Conservation (phyloP, 1,139 yeast genomes). For the Geotrichum carabidarum region DNA sequence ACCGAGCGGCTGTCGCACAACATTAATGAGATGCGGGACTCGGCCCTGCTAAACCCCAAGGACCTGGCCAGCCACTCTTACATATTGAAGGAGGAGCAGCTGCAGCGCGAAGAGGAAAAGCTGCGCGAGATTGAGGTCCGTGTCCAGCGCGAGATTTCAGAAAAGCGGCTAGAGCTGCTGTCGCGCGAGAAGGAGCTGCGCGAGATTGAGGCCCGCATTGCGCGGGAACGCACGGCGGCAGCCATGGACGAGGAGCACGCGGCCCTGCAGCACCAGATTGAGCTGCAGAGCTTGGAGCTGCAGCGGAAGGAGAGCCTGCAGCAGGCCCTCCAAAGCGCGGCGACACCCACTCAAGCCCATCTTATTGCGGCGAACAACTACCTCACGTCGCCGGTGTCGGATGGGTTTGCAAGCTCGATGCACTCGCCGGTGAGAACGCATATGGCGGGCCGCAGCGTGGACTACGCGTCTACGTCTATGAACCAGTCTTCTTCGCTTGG, state of each 20-base stretch:
- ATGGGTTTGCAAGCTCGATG: not conserved
- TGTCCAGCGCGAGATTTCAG: constrained; percentile 82
- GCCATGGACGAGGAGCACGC: constrained; percentile 10
- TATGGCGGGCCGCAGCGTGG: too few relatives aligned
- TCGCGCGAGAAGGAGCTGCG: constrained; percentile 85
- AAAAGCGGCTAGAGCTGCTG: constrained; percentile 75
- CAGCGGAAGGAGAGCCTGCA: not conserved
- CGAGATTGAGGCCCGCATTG: constrained; percentile 72
- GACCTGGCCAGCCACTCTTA: constrained; percentile 41
- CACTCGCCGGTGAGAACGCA: too few relatives aligned
- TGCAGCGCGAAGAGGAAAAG: constrained; percentile 36
- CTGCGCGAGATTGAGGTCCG: constrained; percentile 45
- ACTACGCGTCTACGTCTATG: too few relatives aligned
- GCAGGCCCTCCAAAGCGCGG: not conserved
- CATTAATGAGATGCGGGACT: constrained; percentile 21
- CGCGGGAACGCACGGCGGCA: constrained; percentile 30
- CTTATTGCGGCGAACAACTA: not conserved
- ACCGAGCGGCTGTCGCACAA: constrained; percentile 65
- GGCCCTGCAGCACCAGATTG: constrained; percentile 15
- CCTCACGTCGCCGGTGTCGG: not conserved
- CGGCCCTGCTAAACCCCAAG: constrained; percentile 36
- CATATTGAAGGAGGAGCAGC: constrained; percentile 41
- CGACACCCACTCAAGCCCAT: not conserved
- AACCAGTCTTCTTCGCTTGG: too few relatives aligned
- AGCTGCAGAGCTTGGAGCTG: constrained; percentile 10